Percentiles rank a stretch among this genome's conserved stretches.
These are phyloP conservation scores for Sporothrix pseudoabietina DNA, from an alignment of 2,329 filamentous ascomycete species.

Conservation along the genomic window DNA sequence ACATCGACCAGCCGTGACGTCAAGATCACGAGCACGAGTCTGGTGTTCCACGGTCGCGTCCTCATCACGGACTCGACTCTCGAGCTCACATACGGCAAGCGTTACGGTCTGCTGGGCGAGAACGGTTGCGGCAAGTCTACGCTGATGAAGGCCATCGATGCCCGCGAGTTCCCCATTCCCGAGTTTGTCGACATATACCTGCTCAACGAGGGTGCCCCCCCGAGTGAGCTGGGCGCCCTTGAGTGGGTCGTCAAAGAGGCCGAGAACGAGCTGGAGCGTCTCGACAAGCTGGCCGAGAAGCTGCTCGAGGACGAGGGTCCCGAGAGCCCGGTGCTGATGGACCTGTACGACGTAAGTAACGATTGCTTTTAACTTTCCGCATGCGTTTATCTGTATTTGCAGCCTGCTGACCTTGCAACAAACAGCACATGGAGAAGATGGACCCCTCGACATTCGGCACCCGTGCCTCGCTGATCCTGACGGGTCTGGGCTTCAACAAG, in stretches of 20 bases:
- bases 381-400: background rate
- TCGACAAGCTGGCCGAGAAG: conserved; percentile 86
- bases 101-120: conserved; percentile 94
- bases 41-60: conserved; percentile 97
- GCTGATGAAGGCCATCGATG: conserved; percentile 90
- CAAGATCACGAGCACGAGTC: conserved; percentile 89
- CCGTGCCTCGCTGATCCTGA: conserved; percentile 92
- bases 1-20: conserved; percentile 85
- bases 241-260: conserved; percentile 98
- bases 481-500: conserved; percentile 99
- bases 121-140: conserved; percentile 99
- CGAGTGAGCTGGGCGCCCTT: conserved; percentile 83
- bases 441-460: conserved; percentile 96
- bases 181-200: conserved; percentile 98
- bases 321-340: conserved; percentile 85
- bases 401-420: background rate
- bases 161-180: conserved; percentile 92
- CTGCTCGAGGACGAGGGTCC: conserved; percentile 90
- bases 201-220: conserved; percentile 92
- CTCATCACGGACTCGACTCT: conserved; percentile 91
- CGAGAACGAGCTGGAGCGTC: conserved; percentile 84
- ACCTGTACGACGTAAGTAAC: conserved; percentile 84
- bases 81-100: conserved; percentile 87
- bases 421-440: conserved; percentile 95
- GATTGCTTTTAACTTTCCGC: background rate